Base-by-base conservation (phyloP, 2,329 filamentous ascomycete genomes). In the Aspergillus brunneoviolaceus region DNA sequence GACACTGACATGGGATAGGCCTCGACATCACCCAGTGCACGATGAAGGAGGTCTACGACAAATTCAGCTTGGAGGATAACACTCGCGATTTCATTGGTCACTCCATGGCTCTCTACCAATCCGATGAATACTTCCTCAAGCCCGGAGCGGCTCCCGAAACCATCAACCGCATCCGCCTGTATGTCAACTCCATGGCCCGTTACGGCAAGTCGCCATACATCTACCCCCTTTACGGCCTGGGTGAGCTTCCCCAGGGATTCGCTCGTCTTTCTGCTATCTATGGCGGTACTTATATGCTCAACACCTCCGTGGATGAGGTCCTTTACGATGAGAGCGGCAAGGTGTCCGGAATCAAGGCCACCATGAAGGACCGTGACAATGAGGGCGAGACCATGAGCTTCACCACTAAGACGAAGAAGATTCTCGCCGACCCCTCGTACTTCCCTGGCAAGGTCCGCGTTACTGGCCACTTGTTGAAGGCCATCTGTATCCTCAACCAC, bases 141-240 rank as follows among this genome's bases (percentile, higher is more conserved):
- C 80, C 83, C 53, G 93, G 93, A 66, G 82, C 82, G 72, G 92
- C 93, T 49, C 87, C 89, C 69, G 92, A 96, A 75, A 87, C 91
- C 59, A 90, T 99, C 70, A 87, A 94, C 79, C 92, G 94, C 70
- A 97, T 99, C 76, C 87, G 91, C 67, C 85, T 99, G 51, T 99
- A 99, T 79, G 96, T 94, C 69, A 96, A 96, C 85, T 97, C 93
- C 31, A 96, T 99, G 80, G 92, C 93, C 55, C 88, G 94, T 65
- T 98, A 98, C 79, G 95, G 95, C 79, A 98, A 97, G 81, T 98
- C 93, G 12, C 96, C 95, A 50, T 99, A 98, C 83, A 98, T 99
- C 82, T 99, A 99, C 84, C 96, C 95, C 52, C 88, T 98, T 33
- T 99, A 99, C 81, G 95, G 95, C 63, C 87, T 99, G 53, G 95